phyloP scores from a whole-genome alignment of 768 basidiomycete species.

The Termitomyces sp. region DNA sequence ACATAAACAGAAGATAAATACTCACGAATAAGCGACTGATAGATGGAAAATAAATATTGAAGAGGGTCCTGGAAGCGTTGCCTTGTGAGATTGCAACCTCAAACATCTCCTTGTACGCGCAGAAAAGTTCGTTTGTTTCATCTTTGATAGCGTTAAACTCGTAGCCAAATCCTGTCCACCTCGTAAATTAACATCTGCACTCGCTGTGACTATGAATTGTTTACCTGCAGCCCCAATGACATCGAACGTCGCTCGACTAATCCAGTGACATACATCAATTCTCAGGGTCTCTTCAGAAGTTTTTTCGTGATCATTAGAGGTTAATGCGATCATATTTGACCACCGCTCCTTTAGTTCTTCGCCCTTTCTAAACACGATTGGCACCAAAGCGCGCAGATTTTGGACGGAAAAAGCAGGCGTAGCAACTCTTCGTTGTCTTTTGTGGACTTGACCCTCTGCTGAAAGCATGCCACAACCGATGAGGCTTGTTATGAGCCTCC shows the following conservation, averaged over 20 bases:
- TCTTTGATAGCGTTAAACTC: slow-evolving; percentile 81
- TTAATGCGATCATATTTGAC: slow-evolving; percentile 39
- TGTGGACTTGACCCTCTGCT: slow-evolving; percentile 75
- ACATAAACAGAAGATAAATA: slow-evolving; percentile 12
- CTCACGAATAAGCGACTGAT: slow-evolving; percentile 55
- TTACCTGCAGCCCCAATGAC: slow-evolving; percentile 86
- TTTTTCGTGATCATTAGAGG: neutral
- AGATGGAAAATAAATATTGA: slow-evolving; percentile 59
- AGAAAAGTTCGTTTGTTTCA: slow-evolving; percentile 73
- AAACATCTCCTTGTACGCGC: slow-evolving; percentile 86
- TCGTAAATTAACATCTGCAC: neutral
- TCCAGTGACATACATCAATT: slow-evolving; percentile 78
- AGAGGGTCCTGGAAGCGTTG: slow-evolving; percentile 37
- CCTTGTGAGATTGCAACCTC: slow-evolving; percentile 64
- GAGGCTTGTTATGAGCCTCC: slow-evolving; percentile 67
- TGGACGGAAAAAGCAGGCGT: slow-evolving; percentile 81
- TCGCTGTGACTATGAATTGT: slow-evolving; percentile 10
- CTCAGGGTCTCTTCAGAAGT: slow-evolving; percentile 24
- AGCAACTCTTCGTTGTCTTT: slow-evolving; percentile 73
- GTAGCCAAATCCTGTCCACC: slow-evolving; percentile 72
- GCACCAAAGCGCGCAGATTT: slow-evolving; percentile 68
- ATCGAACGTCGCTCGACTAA: slow-evolving; percentile 84
- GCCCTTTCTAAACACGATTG: slow-evolving; percentile 70
- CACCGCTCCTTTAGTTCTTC: slow-evolving; percentile 59
- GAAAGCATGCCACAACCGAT: slow-evolving; percentile 84